Percentiles rank a stretch among this genome's conserved stretches.
Conservation (phyloP, 2,329 filamentous ascomycete species). For the Cyclaneusma minus region DNA sequence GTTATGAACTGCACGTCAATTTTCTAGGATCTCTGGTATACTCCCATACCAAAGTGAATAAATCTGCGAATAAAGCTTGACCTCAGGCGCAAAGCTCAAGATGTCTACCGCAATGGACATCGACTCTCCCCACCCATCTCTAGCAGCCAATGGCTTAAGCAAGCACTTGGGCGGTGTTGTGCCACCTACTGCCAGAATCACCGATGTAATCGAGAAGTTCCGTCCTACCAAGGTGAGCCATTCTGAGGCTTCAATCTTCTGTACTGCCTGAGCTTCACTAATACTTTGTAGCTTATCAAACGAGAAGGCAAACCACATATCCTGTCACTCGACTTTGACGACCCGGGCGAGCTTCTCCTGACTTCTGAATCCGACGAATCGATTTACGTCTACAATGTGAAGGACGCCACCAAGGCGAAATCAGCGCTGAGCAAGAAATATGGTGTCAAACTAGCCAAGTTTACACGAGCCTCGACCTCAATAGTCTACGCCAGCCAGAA, state of each 20-base stretch:
- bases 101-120: constrained; percentile 15
- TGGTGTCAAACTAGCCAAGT: constrained; percentile 82
- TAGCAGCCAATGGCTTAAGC: constrained; percentile 8
- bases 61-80: too few relatives aligned
- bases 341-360: constrained; percentile 83
- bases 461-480: constrained; percentile 80
- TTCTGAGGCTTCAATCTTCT: neutral
- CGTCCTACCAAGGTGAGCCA: constrained; percentile 59
- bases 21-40: too few relatives aligned
- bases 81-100: neutral
- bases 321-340: constrained; percentile 90
- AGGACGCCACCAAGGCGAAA: constrained; percentile 80
- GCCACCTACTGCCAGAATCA: constrained; percentile 43
- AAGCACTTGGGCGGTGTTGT: constrained; percentile 10
- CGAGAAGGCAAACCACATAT: constrained; percentile 24
- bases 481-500: constrained; percentile 95
- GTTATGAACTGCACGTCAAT: too few relatives aligned
- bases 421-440: constrained; percentile 91
- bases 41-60: constrained; percentile 9
- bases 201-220: constrained; percentile 64
- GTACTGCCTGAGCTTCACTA: neutral
- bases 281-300: constrained; percentile 4
- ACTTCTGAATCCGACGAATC: constrained; percentile 88
- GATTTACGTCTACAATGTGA: constrained; percentile 88
- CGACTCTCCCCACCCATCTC: constrained; percentile 13